These are phyloP conservation scores for Fusarium virguliforme DNA, from an alignment of 2,329 filamentous ascomycete species.

Conservation along the genomic window DNA sequence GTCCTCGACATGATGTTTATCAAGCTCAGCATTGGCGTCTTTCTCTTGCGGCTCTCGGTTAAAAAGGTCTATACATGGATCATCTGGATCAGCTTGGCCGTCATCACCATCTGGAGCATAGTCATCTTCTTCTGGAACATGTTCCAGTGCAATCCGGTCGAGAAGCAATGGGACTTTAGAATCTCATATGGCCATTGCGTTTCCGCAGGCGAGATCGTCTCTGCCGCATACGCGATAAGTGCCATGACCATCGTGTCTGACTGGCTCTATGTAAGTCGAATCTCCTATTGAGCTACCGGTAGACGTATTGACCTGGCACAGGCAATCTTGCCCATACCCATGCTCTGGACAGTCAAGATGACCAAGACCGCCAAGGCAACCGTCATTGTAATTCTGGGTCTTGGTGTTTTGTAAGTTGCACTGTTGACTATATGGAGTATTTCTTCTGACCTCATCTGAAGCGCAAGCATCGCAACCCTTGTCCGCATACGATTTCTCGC, in stretches of 20 bases:
- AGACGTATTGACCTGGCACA: slow-evolving; percentile 41
- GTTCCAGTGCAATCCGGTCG: slow-evolving; percentile 67
- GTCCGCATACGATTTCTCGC: slow-evolving; percentile 66
- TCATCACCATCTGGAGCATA: slow-evolving; percentile 65
- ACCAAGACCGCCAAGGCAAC: slow-evolving; percentile 67
- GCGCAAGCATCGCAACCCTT: slow-evolving; percentile 70
- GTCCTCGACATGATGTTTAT: slow-evolving; percentile 71
- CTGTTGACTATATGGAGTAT: background rate
- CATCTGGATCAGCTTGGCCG: slow-evolving; percentile 62
- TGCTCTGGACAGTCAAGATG: slow-evolving; percentile 71
- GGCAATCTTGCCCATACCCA: slow-evolving; percentile 68
- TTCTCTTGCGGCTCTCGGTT: slow-evolving; percentile 65
- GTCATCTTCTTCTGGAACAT: slow-evolving; percentile 69
- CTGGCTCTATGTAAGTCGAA: slow-evolving; percentile 65
- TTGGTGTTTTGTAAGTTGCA: slow-evolving; percentile 66
- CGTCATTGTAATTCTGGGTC: slow-evolving; percentile 65
- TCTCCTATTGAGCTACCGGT: background rate
- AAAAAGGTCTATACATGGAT: slow-evolving; percentile 65
- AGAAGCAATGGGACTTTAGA: slow-evolving; percentile 69
- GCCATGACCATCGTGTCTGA: slow-evolving; percentile 69
- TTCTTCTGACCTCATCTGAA: slow-evolving; percentile 46
- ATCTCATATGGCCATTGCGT: slow-evolving; percentile 63
- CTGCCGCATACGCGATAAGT: slow-evolving; percentile 67
- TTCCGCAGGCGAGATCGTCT: slow-evolving; percentile 61
- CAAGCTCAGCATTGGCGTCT: slow-evolving; percentile 70